Evolutionary conservation across 2,329 filamentous ascomycete species (phyloP).

Genomic region (Fusarium armeniacum): DNA sequence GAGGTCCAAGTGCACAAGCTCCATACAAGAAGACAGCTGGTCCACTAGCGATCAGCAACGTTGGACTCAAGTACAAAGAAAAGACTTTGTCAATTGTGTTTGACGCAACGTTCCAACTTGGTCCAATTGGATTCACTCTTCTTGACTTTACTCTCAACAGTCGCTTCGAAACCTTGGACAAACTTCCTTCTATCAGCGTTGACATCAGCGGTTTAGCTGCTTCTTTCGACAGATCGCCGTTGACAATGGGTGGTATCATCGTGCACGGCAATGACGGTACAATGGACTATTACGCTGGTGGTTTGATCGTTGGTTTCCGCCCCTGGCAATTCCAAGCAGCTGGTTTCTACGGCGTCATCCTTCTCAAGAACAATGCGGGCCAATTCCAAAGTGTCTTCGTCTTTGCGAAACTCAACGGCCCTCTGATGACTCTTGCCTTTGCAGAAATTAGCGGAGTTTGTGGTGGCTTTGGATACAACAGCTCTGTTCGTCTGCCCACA

Average conservation of each 20-base stretch:
- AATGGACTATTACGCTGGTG: neutral
- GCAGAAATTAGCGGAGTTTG: neutral
- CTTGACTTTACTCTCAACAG: slow-evolving; percentile 5
- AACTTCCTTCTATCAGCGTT: slow-evolving; percentile 12
- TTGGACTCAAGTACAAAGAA: neutral
- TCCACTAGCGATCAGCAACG: slow-evolving; percentile 2
- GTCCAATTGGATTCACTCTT: slow-evolving; percentile 8
- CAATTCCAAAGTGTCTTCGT: neutral
- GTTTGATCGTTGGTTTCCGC: slow-evolving; percentile 3
- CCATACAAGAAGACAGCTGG: slow-evolving; percentile 9
- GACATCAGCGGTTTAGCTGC: slow-evolving; percentile 40
- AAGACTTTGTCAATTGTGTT: neutral
- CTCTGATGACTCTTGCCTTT: neutral
- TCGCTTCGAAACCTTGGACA: neutral
- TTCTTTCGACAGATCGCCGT: neutral
- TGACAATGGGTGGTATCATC: slow-evolving; percentile 1
- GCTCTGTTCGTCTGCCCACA: neutral
- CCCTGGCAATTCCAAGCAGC: slow-evolving; percentile 1
- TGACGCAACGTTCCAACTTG: slow-evolving; percentile 9
- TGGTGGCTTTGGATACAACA: slow-evolving; percentile 6
- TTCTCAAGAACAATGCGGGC: neutral
- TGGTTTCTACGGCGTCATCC: neutral
- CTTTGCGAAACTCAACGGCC: slow-evolving; percentile 5
- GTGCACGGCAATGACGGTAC: neutral
- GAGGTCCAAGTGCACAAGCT: neutral